A percentile compares a stretch with the other conserved stretches of the same genome.
These are phyloP conservation scores for Podaxis carcinomalis DNA, from an alignment of 768 basidiomycete species.

Conservation along the genomic window DNA sequence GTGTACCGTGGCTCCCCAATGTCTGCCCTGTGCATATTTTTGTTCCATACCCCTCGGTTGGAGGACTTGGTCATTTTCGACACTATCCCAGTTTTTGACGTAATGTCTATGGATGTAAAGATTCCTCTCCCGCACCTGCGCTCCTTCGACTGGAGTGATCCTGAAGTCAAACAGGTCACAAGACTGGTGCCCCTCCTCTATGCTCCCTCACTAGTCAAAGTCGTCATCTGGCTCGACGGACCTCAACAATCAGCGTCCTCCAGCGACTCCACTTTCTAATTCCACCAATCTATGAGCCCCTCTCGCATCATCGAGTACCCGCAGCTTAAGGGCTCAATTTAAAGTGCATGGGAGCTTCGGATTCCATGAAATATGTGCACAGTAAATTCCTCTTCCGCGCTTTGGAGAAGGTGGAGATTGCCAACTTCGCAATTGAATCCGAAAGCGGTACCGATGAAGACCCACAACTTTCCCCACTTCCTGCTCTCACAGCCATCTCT, in stretches of 20 bases:
- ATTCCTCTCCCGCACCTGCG: constrained; percentile 35
- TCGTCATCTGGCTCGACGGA: constrained; percentile 41
- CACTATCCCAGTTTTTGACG: constrained; percentile 37
- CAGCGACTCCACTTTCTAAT: constrained; percentile 13
- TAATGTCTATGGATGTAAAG: constrained; percentile 16
- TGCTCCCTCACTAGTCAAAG: constrained; percentile 35
- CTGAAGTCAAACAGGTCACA: constrained; percentile 36
- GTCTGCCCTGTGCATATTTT: constrained; percentile 33
- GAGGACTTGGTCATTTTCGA: constrained; percentile 39
- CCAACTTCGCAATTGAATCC: constrained; percentile 27
- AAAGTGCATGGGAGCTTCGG: constrained; percentile 33
- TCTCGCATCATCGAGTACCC: constrained; percentile 21
- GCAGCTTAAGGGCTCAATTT: constrained; percentile 36
- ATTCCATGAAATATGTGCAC: constrained; percentile 31
- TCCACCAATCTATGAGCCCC: constrained; percentile 14
- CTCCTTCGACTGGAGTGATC: constrained; percentile 45
- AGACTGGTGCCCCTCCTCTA: constrained; percentile 38
- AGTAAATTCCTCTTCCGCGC: constrained; percentile 41
- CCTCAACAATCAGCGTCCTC: constrained; percentile 11
- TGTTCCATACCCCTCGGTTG: constrained; percentile 33
- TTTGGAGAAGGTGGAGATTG: constrained; percentile 41
- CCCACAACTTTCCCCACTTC: constrained; percentile 29
- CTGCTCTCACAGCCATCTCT: constrained; percentile 48
- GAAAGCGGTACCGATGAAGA: constrained; percentile 16
- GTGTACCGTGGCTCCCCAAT: constrained; percentile 28